These are phyloP conservation scores for Fraxinus latifolia DNA, from an alignment of 305 asterid genomes.

Conservation along the genomic window DNA sequence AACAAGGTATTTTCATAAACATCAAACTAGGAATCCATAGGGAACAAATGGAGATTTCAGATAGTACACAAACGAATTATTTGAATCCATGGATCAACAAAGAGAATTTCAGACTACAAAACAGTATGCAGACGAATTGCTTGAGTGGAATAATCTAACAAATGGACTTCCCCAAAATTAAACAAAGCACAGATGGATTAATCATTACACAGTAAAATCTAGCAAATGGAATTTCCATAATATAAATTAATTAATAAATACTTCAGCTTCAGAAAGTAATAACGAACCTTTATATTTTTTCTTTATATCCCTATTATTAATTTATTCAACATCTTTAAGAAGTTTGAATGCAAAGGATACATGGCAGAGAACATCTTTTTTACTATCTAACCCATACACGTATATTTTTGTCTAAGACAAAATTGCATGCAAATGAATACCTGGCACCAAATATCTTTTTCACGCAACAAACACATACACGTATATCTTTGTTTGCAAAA, in stretches of 20 bases:
- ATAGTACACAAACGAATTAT: slow-evolving; percentile 15
- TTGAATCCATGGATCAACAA: slow-evolving; percentile 21
- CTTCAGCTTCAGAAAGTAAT: slow-evolving; percentile 13
- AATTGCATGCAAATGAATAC: background rate
- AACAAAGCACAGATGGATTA: background rate
- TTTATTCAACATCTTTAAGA: background rate
- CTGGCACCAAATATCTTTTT: background rate
- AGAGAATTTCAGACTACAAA: slow-evolving; percentile 17
- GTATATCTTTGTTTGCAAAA: background rate
- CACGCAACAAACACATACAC: background rate
- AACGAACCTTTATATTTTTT: background rate
- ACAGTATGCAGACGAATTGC: slow-evolving; percentile 21
- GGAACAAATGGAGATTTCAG: slow-evolving; percentile 18
- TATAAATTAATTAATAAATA: slow-evolving; percentile 3
- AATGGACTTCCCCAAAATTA: background rate
- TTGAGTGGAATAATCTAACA: slow-evolving; percentile 20
- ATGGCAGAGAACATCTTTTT: background rate
- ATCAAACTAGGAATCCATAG: slow-evolving; percentile 12
- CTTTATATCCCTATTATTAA: background rate
- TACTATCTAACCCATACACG: background rate
- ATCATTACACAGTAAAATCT: background rate
- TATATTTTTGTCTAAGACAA: background rate
- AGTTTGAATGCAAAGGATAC: background rate
- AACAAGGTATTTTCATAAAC: background rate
- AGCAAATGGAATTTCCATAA: slow-evolving; percentile 7